Evolutionary conservation across 2,329 filamentous ascomycete species (phyloP).

Genomic region (Lasiodiplodia gonubiensis): DNA sequence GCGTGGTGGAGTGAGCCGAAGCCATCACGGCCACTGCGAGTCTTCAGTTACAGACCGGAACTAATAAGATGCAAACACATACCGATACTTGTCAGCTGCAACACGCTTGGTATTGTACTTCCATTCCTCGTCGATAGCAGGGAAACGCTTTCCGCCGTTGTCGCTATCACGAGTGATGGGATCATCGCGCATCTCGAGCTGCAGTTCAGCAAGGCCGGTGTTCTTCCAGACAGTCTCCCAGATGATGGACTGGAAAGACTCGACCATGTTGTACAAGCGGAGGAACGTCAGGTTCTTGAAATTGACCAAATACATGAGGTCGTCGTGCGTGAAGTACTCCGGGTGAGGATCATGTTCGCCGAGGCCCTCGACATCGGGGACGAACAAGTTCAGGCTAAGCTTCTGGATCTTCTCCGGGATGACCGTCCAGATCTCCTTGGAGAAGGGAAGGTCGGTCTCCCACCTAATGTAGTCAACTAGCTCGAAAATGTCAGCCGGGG

Average conservation of each 20-base stretch:
- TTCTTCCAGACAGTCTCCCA: slow-evolving; percentile 43
- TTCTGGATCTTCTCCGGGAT: slow-evolving; percentile 37
- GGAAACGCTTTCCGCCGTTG: slow-evolving; percentile 33
- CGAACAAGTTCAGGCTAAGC: slow-evolving; percentile 39
- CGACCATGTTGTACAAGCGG: slow-evolving; percentile 38
- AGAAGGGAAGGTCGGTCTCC: slow-evolving; percentile 39
- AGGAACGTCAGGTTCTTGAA: slow-evolving; percentile 38
- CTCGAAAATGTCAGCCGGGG: background rate
- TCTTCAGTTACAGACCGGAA: background rate
- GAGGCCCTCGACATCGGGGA: slow-evolving; percentile 34
- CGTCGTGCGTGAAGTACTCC: slow-evolving; percentile 35
- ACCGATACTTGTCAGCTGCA: slow-evolving; percentile 1
- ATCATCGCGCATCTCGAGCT: slow-evolving; percentile 38
- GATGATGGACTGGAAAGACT: slow-evolving; percentile 38
- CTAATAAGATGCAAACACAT: background rate
- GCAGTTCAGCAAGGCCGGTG: slow-evolving; percentile 35
- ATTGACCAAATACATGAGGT: slow-evolving; percentile 37
- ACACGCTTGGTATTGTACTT: slow-evolving; percentile 36
- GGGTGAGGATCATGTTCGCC: slow-evolving; percentile 30
- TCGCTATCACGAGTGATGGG: slow-evolving; percentile 39
- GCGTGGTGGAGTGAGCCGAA: slow-evolving; percentile 39
- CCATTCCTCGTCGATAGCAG: slow-evolving; percentile 31
- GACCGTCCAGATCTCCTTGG: slow-evolving; percentile 33
- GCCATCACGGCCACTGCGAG: slow-evolving; percentile 38
- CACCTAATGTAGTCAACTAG: slow-evolving; percentile 35